Conservation (phyloP, 768 basidiomycete species). For the Fistulinella prunicolor region DNA sequence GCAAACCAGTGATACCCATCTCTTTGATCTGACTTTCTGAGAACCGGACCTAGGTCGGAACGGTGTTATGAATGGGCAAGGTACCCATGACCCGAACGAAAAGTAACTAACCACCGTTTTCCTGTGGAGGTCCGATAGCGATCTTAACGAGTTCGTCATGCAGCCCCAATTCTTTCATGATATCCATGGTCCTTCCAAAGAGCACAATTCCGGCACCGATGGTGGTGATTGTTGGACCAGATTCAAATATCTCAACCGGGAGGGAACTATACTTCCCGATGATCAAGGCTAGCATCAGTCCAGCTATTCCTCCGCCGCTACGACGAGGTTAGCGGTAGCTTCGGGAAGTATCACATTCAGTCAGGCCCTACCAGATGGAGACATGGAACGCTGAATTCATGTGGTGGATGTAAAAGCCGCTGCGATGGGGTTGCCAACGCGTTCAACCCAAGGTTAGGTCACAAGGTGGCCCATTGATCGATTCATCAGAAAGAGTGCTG, state of each 20-base stretch:
- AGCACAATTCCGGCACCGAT: conserved; percentile 46
- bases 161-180: conserved; percentile 39
- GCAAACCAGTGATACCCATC: conserved; percentile 32
- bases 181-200: conserved; percentile 45
- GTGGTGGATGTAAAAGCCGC: too few relatives aligned
- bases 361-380: neutral
- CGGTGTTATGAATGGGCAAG: neutral
- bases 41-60: conserved; percentile 17
- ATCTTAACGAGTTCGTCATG: conserved; percentile 30
- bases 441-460: too few relatives aligned
- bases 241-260: conserved; percentile 43
- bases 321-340: neutral
- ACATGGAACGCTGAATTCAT: neutral
- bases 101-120: conserved; percentile 17
- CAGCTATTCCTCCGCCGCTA: conserved; percentile 41
- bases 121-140: conserved; percentile 13
- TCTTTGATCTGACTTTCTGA: conserved; percentile 35
- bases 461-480: too few relatives aligned
- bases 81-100: neutral
- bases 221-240: conserved; percentile 37
- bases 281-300: conserved; percentile 33
- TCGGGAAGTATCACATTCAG: neutral
- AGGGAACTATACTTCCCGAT: conserved; percentile 25
- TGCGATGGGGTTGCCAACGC: too few relatives aligned
- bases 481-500: too few relatives aligned